These are phyloP conservation scores for Collybia nuda DNA, from an alignment of 768 basidiomycete genomes.

Conservation along the genomic window DNA sequence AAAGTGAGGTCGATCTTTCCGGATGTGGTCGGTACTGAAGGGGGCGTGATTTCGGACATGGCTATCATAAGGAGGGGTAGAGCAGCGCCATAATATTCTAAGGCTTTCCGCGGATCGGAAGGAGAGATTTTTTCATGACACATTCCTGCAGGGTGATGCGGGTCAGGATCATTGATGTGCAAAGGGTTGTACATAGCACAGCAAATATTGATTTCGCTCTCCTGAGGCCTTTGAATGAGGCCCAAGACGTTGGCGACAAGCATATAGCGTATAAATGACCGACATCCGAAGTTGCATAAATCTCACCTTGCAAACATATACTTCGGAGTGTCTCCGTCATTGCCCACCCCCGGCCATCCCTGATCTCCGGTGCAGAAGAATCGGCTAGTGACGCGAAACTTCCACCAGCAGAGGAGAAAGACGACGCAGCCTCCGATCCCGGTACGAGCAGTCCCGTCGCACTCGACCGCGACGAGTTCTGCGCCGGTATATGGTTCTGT, in stretches of 20 bases:
- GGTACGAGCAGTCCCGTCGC: constrained; percentile 35
- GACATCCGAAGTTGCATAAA: too few relatives aligned
- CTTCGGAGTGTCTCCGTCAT: constrained; percentile 74
- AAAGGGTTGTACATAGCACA: neutral
- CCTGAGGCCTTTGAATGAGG: too few relatives aligned
- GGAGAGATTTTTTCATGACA: constrained; percentile 62
- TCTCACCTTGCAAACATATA: constrained; percentile 73
- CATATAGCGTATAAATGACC: neutral
- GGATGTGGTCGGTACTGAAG: constrained; percentile 20
- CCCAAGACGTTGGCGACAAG: neutral
- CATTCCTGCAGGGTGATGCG: constrained; percentile 56
- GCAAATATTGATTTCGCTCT: neutral
- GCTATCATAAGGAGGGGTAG: constrained; percentile 53
- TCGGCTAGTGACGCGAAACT: constrained; percentile 46
- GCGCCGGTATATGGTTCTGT: constrained; percentile 50
- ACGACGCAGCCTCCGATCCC: constrained; percentile 30
- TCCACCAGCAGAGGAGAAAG: constrained; percentile 49
- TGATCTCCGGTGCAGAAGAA: constrained; percentile 49
- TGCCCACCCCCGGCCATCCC: constrained; percentile 72
- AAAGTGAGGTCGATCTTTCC: constrained; percentile 43
- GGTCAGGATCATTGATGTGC: constrained; percentile 6
- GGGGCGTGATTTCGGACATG: constrained; percentile 42
- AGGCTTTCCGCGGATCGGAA: constrained; percentile 45
- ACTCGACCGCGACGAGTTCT: constrained; percentile 40
- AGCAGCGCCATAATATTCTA: constrained; percentile 55